A percentile compares a stretch with the other conserved stretches of the same genome.
Conservation (phyloP, 192 early-diverging fungal genomes). For the Dispira parvispora region DNA sequence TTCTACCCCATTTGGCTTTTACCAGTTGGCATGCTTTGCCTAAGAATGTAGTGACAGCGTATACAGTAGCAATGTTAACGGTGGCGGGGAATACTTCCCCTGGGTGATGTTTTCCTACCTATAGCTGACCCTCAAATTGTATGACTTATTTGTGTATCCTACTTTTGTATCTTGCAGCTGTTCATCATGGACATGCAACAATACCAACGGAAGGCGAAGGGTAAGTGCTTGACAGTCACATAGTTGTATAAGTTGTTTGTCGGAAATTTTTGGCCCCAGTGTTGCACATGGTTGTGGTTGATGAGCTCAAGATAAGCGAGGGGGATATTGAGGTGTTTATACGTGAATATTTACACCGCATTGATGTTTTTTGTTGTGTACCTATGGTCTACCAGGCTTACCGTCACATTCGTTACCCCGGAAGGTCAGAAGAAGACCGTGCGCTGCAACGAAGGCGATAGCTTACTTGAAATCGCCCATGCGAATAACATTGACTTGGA, state of each 20-base stretch:
- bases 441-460: conserved; percentile 67
- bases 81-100: too few species aligned
- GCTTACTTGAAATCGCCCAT: conserved; percentile 82
- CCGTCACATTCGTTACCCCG: conserved; percentile 70
- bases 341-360: not conserved
- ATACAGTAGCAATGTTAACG: too few species aligned
- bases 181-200: not conserved
- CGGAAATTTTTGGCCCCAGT: not conserved
- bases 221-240: not conserved
- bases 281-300: not conserved
- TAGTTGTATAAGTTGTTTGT: not conserved
- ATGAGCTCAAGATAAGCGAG: not conserved
- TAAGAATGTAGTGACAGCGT: too few species aligned
- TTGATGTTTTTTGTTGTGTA: not conserved
- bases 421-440: conserved; percentile 65
- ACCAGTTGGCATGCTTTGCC: too few species aligned
- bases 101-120: too few species aligned
- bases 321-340: not conserved
- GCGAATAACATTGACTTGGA: conserved; percentile 84
- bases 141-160: too few species aligned
- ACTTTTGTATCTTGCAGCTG: not conserved
- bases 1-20: too few species aligned
- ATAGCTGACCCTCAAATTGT: too few species aligned
- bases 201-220: conserved; percentile 6
- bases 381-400: conserved; percentile 12